These are phyloP conservation scores for Naumovozyma baii DNA, from an alignment of 805 yeast species.

Conservation along the genomic window DNA sequence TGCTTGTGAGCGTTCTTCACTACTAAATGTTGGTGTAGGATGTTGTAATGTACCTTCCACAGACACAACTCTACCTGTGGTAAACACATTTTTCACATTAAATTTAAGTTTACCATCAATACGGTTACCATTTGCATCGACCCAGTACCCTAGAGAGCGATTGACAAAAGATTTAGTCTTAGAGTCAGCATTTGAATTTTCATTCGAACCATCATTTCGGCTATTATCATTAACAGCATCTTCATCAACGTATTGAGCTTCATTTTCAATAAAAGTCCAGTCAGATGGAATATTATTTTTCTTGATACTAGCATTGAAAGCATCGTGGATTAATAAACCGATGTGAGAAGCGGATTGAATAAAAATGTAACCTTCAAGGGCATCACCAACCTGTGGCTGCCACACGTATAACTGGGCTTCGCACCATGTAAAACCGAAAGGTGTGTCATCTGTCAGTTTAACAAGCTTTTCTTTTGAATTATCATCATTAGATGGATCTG, in stretches of 20 bases:
- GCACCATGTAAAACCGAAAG: conserved; percentile 84
- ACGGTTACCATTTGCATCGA: conserved; percentile 59
- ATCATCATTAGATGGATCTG: conserved; percentile 33
- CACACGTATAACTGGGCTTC: conserved; percentile 75
- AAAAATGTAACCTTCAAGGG: conserved; percentile 75
- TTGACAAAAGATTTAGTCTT: conserved; percentile 23
- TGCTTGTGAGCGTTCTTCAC: conserved; percentile 32
- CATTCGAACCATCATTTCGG: conserved; percentile 7
- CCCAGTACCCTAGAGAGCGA: conserved; percentile 79
- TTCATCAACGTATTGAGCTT: conserved; percentile 38
- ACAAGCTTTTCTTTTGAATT: conserved; percentile 41
- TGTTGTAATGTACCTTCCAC: conserved; percentile 74
- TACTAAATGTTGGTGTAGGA: conserved; percentile 9
- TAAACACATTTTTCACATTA: conserved; percentile 59
- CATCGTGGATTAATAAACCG: conserved; percentile 83
- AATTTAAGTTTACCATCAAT: conserved; percentile 79
- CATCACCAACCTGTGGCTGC: conserved; percentile 85
- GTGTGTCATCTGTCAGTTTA: conserved; percentile 65
- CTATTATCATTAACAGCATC: conserved; percentile 14
- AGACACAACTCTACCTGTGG: conserved; percentile 73
- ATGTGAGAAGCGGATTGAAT: conserved; percentile 93
- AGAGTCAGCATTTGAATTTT: conserved; percentile 8
- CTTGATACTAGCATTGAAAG: conserved; percentile 88
- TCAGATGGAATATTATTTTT: conserved; percentile 72
- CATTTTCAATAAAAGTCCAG: conserved; percentile 80